Evolutionary conservation across 1,284 basidiomycete species (phyloP).

Genomic region (Apiotrichum brassicae): DNA sequence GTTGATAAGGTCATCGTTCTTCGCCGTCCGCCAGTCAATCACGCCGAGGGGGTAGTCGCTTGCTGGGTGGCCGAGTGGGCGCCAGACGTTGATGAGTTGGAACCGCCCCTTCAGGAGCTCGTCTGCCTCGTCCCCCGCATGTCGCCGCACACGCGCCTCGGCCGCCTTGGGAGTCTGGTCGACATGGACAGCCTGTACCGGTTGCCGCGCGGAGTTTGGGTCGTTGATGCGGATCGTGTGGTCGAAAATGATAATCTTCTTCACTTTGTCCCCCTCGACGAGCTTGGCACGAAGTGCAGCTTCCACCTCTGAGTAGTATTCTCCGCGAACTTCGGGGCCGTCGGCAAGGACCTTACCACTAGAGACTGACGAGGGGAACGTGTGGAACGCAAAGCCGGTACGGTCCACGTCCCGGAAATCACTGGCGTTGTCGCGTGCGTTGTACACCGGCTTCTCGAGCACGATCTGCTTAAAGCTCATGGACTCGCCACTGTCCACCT

Average conservation of each 20-base stretch:
- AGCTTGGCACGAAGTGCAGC: conserved; percentile 11
- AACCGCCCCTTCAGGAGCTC: conserved; percentile 13
- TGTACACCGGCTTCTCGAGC: conserved; percentile 7
- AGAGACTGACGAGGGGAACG: conserved; percentile 7
- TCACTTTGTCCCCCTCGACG: conserved; percentile 6
- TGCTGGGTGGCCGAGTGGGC: conserved; percentile 12
- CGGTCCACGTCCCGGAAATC: conserved; percentile 16
- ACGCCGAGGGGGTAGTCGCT: conserved; percentile 14
- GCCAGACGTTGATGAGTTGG: conserved; percentile 24
- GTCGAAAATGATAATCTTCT: conserved; percentile 13
- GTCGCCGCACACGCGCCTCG: conserved; percentile 10
- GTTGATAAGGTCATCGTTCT: conserved; percentile 7
- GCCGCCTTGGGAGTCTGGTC: conserved; percentile 19
- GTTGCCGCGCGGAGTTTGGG: conserved; percentile 12
- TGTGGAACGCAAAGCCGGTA: conserved; percentile 17
- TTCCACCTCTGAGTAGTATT: conserved; percentile 16
- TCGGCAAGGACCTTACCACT: conserved; percentile 8
- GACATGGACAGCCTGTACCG: conserved; percentile 15
- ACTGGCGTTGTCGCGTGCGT: conserved; percentile 11
- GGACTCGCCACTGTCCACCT: conserved; percentile 10
- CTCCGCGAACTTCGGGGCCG: conserved; percentile 5
- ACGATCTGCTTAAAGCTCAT: background rate
- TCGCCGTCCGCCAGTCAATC: conserved; percentile 15
- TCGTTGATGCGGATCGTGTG: conserved; percentile 18
- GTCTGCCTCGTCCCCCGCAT: conserved; percentile 13